phyloP scores from a whole-genome alignment of 495 filamentous ascomycete species.

The Penicillium lagena region DNA sequence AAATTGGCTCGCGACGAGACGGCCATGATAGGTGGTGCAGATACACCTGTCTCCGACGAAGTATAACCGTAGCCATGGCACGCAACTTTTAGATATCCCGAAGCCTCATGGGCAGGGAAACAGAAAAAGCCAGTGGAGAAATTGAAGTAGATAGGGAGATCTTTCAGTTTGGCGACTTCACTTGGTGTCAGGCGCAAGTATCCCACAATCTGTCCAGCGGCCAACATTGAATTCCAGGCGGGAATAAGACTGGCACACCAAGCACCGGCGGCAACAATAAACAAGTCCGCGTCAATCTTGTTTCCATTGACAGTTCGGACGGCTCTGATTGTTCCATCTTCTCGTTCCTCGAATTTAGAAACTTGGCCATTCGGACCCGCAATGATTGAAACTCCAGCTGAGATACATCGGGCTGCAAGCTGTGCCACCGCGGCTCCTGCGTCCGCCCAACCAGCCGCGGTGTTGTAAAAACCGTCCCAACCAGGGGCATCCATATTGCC shows the following conservation, averaged over 20 bases:
- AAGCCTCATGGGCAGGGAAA: slow-evolving; percentile 53
- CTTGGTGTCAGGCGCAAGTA: slow-evolving; percentile 61
- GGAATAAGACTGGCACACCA: slow-evolving; percentile 71
- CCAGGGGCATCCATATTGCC: slow-evolving; percentile 40
- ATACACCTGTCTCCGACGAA: slow-evolving; percentile 10
- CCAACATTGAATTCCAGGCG: slow-evolving; percentile 56
- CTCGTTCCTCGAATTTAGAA: slow-evolving; percentile 28
- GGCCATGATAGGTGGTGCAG: slow-evolving; percentile 13
- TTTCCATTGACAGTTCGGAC: slow-evolving; percentile 31
- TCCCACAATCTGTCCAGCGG: slow-evolving; percentile 67
- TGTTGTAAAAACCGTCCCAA: slow-evolving; percentile 65
- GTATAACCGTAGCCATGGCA: slow-evolving; percentile 72
- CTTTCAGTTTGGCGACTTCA: slow-evolving; percentile 51
- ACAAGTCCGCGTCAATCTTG: slow-evolving; percentile 55
- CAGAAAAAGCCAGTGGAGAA: slow-evolving; percentile 69
- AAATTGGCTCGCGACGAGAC: slow-evolving; percentile 23
- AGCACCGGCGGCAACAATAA: slow-evolving; percentile 73
- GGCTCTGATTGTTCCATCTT: slow-evolving; percentile 10
- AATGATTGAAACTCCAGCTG: slow-evolving; percentile 24
- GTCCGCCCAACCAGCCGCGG: slow-evolving; percentile 67
- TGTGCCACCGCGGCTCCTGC: slow-evolving; percentile 59
- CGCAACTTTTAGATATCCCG: slow-evolving; percentile 59
- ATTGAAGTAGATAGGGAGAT: slow-evolving; percentile 70
- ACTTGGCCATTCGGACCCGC: slow-evolving; percentile 24
- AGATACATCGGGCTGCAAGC: slow-evolving; percentile 33